Conservation (phyloP, 2,329 filamentous ascomycete species). For the Biscogniauxia sp. region DNA sequence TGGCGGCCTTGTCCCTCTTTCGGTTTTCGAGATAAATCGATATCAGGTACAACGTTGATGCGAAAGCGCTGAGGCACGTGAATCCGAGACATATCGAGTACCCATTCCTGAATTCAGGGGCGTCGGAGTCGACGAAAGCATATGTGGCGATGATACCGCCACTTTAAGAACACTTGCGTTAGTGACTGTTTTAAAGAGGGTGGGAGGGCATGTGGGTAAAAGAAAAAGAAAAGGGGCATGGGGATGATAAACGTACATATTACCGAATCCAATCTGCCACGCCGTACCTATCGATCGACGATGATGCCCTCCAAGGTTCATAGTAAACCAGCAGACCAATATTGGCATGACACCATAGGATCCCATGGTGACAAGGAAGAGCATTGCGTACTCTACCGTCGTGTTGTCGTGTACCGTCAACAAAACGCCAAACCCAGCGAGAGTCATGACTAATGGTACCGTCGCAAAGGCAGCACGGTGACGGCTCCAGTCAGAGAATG, state of each 20-base stretch:
- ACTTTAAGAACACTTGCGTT: conserved; percentile 2
- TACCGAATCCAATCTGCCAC: conserved; percentile 78
- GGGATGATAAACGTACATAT: conserved; percentile 44
- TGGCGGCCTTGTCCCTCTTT: conserved; percentile 46
- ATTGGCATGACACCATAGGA: conserved; percentile 88
- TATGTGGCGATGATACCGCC: conserved; percentile 78
- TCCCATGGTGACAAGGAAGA: conserved; percentile 80
- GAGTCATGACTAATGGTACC: conserved; percentile 63
- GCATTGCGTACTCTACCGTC: conserved; percentile 68
- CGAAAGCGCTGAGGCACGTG: conserved; percentile 62
- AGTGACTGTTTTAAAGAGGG: neutral
- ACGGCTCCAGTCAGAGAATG: conserved; percentile 64
- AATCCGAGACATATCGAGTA: conserved; percentile 79
- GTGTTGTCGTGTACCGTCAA: conserved; percentile 67
- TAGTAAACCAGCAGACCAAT: conserved; percentile 78
- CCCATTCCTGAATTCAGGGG: conserved; percentile 66
- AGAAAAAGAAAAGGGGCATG: neutral
- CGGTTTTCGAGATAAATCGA: conserved; percentile 61
- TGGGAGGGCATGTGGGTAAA: neutral
- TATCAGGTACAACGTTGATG: conserved; percentile 59
- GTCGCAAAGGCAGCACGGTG: conserved; percentile 77
- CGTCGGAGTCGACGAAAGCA: conserved; percentile 64
- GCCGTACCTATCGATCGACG: conserved; percentile 67
- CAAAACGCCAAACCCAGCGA: conserved; percentile 74
- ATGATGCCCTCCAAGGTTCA: conserved; percentile 74